Evolutionary conservation across 2,329 filamentous ascomycete genomes (phyloP).

Genomic region (Aspergillus fructus): DNA sequence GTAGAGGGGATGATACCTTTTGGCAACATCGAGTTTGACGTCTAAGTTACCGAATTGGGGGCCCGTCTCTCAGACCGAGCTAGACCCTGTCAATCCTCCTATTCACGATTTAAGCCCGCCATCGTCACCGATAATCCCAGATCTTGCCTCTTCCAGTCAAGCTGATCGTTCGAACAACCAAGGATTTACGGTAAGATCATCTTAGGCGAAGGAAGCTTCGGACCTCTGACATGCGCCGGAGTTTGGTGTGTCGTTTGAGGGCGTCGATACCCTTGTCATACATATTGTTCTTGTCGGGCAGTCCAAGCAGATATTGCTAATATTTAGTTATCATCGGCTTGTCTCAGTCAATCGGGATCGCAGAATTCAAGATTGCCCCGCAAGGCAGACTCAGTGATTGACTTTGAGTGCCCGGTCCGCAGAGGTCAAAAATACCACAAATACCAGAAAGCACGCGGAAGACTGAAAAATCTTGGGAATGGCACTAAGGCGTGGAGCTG

Average conservation of each 20-base stretch:
- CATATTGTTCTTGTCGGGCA: background rate
- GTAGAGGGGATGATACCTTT: background rate
- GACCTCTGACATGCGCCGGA: background rate
- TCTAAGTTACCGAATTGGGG: conserved; percentile 6
- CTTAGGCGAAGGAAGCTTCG: background rate
- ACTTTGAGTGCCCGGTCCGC: background rate
- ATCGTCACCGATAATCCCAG: conserved; percentile 3
- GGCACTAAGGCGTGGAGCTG: conserved; percentile 6
- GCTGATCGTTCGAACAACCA: background rate
- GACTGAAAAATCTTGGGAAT: background rate
- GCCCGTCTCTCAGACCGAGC: background rate
- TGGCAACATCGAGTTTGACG: background rate
- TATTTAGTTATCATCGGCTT: background rate
- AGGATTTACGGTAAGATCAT: conserved; percentile 1
- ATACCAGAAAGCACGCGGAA: background rate
- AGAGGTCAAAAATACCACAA: background rate
- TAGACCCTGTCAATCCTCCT: conserved; percentile 13
- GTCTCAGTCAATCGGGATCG: background rate
- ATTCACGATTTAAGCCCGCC: conserved; percentile 6
- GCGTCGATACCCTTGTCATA: background rate
- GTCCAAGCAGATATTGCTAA: background rate
- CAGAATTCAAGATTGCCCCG: background rate
- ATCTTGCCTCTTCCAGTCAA: conserved; percentile 4
- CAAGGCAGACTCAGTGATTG: conserved; percentile 2
- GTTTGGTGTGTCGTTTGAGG: background rate